Evolutionary conservation across 768 basidiomycete species (phyloP), one percentile per base, ranked within the genome.

Genomic region (Suillus brevipes): DNA sequence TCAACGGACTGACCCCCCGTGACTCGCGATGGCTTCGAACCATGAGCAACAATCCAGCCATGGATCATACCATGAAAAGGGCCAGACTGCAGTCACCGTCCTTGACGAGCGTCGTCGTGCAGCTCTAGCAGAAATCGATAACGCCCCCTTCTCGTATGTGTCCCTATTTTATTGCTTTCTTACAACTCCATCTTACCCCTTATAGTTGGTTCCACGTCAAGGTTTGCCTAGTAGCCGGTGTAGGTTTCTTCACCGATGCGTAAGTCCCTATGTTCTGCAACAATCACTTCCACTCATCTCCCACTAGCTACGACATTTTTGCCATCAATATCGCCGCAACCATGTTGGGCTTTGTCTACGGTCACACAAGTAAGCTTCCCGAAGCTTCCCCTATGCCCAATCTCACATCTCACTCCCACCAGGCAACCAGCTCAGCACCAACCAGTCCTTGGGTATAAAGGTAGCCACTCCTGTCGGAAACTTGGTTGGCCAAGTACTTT

Each of bases 191-290:
- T 60, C 64, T 45, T 63, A 38, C 66, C 53, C 49, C 2, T 20
- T n/a, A n/a, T 64, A 91, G 90, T 8, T 91, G 89, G 88, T 95
- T 94, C 80, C 94, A 95, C 71, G 87, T 89, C 64, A 94, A 93
- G 76, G 83, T 89, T 66, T 87, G 85, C 70, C 68, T 86, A 64
- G 85, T 85, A 12, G 80, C 92, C 3, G 92, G 94, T 70, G 90
- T 90, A 9, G 94, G 94, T 34, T 95, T 96, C 84, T 96, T 95
- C 82, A 94, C 94, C 56, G 94, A 92, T 79, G 88, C 89, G 85
- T 88, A 68, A 69, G 84, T 76, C 0, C 7, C 52, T 20, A 23
- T 62, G 49, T 49, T 16, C 42, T 56, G 37, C 49, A 10, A 14
- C 0, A 25, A 49, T 14, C 31, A 64, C 37, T 8, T 37, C 20